Percentiles rank a stretch among this genome's conserved stretches.
These are phyloP conservation scores for Stemphylium beticola DNA, from an alignment of 2,329 filamentous ascomycete species.

Conservation along the genomic window DNA sequence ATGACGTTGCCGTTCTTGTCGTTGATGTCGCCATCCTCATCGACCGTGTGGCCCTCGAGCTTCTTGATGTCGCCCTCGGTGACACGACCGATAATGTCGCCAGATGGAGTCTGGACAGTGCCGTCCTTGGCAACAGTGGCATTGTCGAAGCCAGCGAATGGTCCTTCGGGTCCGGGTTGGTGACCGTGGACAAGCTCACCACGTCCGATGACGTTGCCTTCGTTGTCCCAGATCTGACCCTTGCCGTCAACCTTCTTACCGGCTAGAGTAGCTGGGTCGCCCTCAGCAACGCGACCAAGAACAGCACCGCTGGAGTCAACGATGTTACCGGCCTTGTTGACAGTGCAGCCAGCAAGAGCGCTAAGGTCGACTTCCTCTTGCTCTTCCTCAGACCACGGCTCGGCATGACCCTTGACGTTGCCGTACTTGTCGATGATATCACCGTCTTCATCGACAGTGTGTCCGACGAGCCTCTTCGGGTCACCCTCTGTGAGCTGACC, in stretches of 20 bases:
- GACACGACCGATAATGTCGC: constrained; percentile 57
- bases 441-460: constrained; percentile 79
- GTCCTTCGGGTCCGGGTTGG: constrained; percentile 59
- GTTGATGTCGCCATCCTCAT: constrained; percentile 59
- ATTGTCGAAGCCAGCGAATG: constrained; percentile 66
- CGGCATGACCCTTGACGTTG: constrained; percentile 65
- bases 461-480: constrained; percentile 72
- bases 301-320: constrained; percentile 66
- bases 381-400: constrained; percentile 61
- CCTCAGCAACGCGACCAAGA: constrained; percentile 63
- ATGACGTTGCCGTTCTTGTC: constrained; percentile 62
- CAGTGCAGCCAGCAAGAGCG: constrained; percentile 64
- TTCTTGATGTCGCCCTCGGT: constrained; percentile 60
- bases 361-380: constrained; percentile 62
- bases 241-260: constrained; percentile 68
- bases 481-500: constrained; percentile 76
- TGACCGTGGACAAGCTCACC: constrained; percentile 63
- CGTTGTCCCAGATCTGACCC: constrained; percentile 69
- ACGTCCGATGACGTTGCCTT: constrained; percentile 65
- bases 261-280: constrained; percentile 62
- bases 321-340: constrained; percentile 69
- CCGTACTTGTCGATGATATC: constrained; percentile 81
- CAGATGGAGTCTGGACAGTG: constrained; percentile 56
- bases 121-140: constrained; percentile 65
- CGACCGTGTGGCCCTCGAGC: constrained; percentile 58